Evolutionary conservation across 257 asterid species (phyloP).

Genomic region (Paulownia fortunei): DNA sequence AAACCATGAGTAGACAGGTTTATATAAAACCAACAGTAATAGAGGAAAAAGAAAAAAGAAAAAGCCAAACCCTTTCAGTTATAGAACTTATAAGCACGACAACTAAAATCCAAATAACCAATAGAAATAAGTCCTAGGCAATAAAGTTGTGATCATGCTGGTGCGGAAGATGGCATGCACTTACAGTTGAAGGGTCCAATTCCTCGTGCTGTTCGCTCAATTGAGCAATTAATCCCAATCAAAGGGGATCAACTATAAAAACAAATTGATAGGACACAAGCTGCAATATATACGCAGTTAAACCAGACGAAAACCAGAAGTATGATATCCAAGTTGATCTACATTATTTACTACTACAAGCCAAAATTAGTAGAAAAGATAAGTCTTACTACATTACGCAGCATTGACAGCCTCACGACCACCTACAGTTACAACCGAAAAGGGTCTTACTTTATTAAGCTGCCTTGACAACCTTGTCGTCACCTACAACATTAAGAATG

Average conservation of each 20-base stretch:
- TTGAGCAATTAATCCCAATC: not conserved
- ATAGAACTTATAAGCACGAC: not conserved
- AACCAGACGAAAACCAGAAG: slow-evolving; percentile 21
- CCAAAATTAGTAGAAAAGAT: slow-evolving; percentile 30
- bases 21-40: too few relatives aligned
- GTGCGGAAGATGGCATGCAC: not conserved
- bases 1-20: too few relatives aligned
- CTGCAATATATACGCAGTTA: not conserved
- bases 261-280: not conserved
- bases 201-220: not conserved
- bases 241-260: not conserved
- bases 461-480: slow-evolving; percentile 62
- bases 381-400: not conserved
- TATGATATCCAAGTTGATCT: slow-evolving; percentile 27
- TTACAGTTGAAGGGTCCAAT: slow-evolving; percentile 7
- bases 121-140: not conserved
- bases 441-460: slow-evolving; percentile 43
- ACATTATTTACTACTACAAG: slow-evolving; percentile 42
- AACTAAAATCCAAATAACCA: not conserved
- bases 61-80: too few relatives aligned
- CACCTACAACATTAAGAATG: slow-evolving; percentile 60
- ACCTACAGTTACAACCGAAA: slow-evolving; percentile 32
- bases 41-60: too few relatives aligned
- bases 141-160: not conserved
- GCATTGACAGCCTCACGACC: not conserved